These are phyloP conservation scores for Geoglossum cookeanum DNA, from an alignment of 2,329 filamentous ascomycete species.

Conservation along the genomic window DNA sequence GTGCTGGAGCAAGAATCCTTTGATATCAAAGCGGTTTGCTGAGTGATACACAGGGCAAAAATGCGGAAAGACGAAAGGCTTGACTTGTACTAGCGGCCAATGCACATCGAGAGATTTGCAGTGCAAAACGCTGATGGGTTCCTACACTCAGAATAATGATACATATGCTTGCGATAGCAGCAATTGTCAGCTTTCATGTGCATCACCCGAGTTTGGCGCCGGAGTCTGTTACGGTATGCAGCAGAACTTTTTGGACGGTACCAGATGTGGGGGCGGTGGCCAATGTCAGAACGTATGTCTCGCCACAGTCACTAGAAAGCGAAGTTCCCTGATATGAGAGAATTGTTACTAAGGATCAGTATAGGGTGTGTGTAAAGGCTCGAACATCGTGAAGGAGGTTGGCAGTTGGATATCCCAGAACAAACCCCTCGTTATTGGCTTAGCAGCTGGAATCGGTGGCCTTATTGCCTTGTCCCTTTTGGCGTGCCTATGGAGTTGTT, in stretches of 20 bases:
- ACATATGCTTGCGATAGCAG: slow-evolving; percentile 59
- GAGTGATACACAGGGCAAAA: slow-evolving; percentile 23
- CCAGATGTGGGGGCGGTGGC: slow-evolving; percentile 62
- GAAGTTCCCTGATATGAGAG: not conserved
- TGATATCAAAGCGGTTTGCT: not conserved
- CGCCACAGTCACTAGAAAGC: not conserved
- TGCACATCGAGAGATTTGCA: slow-evolving; percentile 85
- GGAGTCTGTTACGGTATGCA: slow-evolving; percentile 56
- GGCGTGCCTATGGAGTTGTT: slow-evolving; percentile 3
- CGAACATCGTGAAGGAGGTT: slow-evolving; percentile 4
- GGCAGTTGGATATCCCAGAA: slow-evolving; percentile 4
- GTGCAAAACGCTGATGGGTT: slow-evolving; percentile 69
- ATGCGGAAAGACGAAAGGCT: slow-evolving; percentile 43
- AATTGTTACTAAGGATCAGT: not conserved
- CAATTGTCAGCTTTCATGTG: slow-evolving; percentile 61
- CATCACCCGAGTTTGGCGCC: slow-evolving; percentile 44
- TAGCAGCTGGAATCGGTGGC: slow-evolving; percentile 2
- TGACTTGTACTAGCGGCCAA: slow-evolving; percentile 77
- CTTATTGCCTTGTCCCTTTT: slow-evolving; percentile 1
- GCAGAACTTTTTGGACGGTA: slow-evolving; percentile 90
- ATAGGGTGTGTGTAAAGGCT: slow-evolving; percentile 5
- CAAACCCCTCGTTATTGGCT: slow-evolving; percentile 5
- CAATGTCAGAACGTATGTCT: slow-evolving; percentile 47
- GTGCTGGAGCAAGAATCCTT: not conserved
- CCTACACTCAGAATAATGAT: slow-evolving; percentile 50